A percentile compares a stretch with the other conserved stretches of the same genome.
phyloP scores from a whole-genome alignment of 176 grass and related monocot species.

The Saccharum spontaneum region DNA sequence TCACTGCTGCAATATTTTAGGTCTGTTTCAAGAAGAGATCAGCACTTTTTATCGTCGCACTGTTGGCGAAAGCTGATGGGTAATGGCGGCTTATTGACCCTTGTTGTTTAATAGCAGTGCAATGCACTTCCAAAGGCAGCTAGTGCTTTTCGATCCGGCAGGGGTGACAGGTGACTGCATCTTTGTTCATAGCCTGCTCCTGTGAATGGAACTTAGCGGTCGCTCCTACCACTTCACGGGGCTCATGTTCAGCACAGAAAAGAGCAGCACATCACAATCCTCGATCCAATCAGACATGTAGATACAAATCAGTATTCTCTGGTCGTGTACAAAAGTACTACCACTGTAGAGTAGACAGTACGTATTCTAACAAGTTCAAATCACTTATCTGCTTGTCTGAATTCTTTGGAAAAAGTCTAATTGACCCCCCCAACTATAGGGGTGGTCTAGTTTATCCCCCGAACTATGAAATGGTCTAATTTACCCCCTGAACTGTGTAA shows the following conservation, averaged over 20 bases:
- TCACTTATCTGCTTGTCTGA: neutral
- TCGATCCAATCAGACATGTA: constrained; percentile 8
- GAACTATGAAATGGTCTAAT: no score
- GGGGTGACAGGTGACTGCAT: neutral
- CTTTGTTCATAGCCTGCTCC: neutral
- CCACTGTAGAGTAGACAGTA: neutral
- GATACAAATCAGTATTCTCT: constrained; percentile 38
- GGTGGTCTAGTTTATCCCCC: no score
- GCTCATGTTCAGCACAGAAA: neutral
- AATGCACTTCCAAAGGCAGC: constrained; percentile 22
- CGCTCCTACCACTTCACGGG: constrained; percentile 27
- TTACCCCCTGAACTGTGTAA: no score
- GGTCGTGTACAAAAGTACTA: constrained; percentile 2
- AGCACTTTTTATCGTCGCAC: constrained; percentile 3
- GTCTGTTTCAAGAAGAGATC: neutral
- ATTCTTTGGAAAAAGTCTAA: no score
- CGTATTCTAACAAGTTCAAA: neutral
- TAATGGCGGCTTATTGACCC: neutral
- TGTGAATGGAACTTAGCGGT: neutral
- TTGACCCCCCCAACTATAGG: no score
- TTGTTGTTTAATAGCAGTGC: constrained; percentile 6
- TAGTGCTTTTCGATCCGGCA: constrained; percentile 20
- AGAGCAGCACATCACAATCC: constrained; percentile 19
- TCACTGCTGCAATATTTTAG: constrained; percentile 18
- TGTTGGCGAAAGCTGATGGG: constrained; percentile 17